Evolutionary conservation across 1,139 yeast species (phyloP).

Genomic region (Pichiaceae sp.): DNA sequence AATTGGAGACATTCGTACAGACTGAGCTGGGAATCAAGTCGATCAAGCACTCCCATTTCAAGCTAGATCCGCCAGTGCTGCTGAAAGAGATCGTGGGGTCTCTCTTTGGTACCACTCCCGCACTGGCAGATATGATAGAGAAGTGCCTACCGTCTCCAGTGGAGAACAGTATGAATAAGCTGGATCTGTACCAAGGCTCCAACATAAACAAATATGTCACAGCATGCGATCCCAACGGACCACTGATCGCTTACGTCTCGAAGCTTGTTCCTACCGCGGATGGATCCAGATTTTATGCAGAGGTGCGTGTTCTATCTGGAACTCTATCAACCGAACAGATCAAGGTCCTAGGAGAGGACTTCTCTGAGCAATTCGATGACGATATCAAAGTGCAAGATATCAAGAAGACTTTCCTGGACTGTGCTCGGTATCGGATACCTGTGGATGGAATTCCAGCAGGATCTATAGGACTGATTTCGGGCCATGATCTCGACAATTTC

Average conservation of each 20-base stretch:
- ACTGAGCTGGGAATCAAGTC: constrained; percentile 36
- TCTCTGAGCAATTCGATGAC: constrained; percentile 44
- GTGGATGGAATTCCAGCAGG: constrained; percentile 55
- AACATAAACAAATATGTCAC: constrained; percentile 14
- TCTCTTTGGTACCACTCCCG: constrained; percentile 48
- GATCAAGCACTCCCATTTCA: constrained; percentile 31
- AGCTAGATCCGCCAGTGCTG: constrained; percentile 50
- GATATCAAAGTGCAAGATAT: constrained; percentile 32
- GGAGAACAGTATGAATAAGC: constrained; percentile 12
- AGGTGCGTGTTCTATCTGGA: constrained; percentile 62
- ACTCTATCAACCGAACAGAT: constrained; percentile 42
- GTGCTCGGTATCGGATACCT: constrained; percentile 63
- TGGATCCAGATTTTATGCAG: constrained; percentile 38
- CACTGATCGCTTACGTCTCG: constrained; percentile 49
- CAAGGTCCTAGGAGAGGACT: constrained; percentile 51
- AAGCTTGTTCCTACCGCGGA: constrained; percentile 51
- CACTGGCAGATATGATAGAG: constrained; percentile 43
- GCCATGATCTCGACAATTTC: constrained; percentile 40
- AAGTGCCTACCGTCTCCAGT: constrained; percentile 33
- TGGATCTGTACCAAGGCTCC: background rate
- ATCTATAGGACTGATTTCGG: constrained; percentile 56
- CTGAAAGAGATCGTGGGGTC: constrained; percentile 44
- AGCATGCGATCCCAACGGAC: constrained; percentile 30
- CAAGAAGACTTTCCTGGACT: constrained; percentile 48
- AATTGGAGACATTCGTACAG: constrained; percentile 35